Evolutionary conservation across 495 filamentous ascomycete genomes (phyloP), one percentile per base, ranked within the genome.

Genomic region (Chlorociboria aeruginascens): DNA sequence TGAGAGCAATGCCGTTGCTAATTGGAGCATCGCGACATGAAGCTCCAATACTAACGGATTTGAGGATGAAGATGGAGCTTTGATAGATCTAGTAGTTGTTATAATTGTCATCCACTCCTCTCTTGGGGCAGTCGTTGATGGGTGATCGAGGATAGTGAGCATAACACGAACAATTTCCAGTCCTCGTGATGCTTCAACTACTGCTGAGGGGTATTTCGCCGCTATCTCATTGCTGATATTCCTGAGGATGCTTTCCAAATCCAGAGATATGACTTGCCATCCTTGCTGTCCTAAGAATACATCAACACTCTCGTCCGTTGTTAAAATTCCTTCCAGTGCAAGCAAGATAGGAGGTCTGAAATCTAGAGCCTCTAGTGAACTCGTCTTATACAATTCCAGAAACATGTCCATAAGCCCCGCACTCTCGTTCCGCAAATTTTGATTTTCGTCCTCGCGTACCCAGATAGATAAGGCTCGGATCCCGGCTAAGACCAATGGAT

Each of bases 381-480:
- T 50, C 0, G 48, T 2, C 14, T 56, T 57, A 57, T 81, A 82
- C 7, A 83, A 50, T 1, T 71, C 74, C 14, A 79, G 46, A 13
- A 82, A 66, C 54, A 81, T 68, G 53, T 83, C 79, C 48, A 65
- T 66, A 31, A 81, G 53, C 0, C 78, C 77, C 0, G 66, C 65
- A 14, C 66, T 69, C 53, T 83, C 77, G 31, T 59, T 59, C 6
- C 74, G 54, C 35, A 82, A 51, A 6, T 59, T 53, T n/a, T 74
- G 68, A 40, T 75, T 76, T 37, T 82, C 78, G 34, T 83, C 81
- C 36, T 82, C 76, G 11, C 73, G 66, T 12, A 83, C 59, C 76
- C 79, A 83, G 25, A 83, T 64, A 1, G 72, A 68, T 11, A 83
- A 49, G 0, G 74, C 61, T 11, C 70, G 62, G 6, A 79, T 56